A percentile compares a stretch with the other conserved stretches of the same genome.
Conservation (phyloP, 805 yeast genomes). For the Metschnikowia henanensis region DNA sequence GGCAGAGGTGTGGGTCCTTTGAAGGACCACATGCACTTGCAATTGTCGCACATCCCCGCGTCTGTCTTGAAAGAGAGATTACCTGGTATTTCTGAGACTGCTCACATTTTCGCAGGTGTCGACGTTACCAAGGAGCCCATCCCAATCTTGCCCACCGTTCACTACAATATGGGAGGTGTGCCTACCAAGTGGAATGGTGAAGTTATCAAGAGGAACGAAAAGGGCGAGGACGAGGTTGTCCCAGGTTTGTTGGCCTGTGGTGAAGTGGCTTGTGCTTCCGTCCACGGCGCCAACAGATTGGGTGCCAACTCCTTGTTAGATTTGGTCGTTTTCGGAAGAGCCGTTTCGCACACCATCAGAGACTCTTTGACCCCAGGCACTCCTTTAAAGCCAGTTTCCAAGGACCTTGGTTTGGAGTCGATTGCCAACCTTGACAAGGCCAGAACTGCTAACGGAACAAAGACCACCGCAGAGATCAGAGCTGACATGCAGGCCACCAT, state of each 20-base stretch:
- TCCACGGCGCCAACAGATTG: constrained; percentile 98
- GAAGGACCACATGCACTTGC: constrained; percentile 94
- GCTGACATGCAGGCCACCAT: constrained; percentile 90
- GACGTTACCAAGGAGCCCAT: constrained; percentile 99
- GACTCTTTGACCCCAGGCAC: constrained; percentile 85
- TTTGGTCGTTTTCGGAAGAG: constrained; percentile 97
- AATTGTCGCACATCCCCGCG: constrained; percentile 92
- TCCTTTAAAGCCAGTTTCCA: constrained; percentile 80
- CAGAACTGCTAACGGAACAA: constrained; percentile 82
- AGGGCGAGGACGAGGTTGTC: constrained; percentile 87
- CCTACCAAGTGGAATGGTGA: constrained; percentile 99
- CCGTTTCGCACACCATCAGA: constrained; percentile 89
- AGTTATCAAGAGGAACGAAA: constrained; percentile 76
- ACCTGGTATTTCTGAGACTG: constrained; percentile 99
- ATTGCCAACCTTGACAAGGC: constrained; percentile 86
- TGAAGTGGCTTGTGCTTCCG: constrained; percentile 99
- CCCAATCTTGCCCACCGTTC: constrained; percentile 97
- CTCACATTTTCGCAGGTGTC: constrained; percentile 97
- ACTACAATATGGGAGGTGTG: constrained; percentile 99
- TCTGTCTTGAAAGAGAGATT: constrained; percentile 89
- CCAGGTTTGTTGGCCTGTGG: constrained; percentile 97
- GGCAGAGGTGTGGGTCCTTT: constrained; percentile 99
- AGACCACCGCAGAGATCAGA: constrained; percentile 86
- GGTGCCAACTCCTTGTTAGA: constrained; percentile 98
- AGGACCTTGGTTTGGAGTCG: constrained; percentile 86